phyloP scores from a whole-genome alignment of 1,139 yeast genomes.

The Debaryomyces subglobosus region DNA sequence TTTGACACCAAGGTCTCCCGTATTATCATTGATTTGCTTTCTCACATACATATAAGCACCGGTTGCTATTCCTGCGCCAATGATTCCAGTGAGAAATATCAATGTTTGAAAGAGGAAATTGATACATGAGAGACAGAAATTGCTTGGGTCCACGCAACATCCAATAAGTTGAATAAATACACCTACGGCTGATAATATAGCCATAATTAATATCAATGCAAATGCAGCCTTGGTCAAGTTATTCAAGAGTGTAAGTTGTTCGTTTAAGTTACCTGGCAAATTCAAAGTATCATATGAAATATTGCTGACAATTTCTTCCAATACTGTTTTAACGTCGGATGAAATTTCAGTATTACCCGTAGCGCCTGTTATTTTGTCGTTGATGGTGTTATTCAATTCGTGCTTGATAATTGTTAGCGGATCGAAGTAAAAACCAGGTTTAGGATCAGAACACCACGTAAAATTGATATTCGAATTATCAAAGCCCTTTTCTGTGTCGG shows the following conservation, averaged over 20 bases:
- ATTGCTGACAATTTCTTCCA: constrained; percentile 33
- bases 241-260: constrained; percentile 35
- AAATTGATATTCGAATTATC: constrained; percentile 43
- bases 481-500: constrained; percentile 22
- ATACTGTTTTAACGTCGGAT: constrained; percentile 22
- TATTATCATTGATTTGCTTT: constrained; percentile 33
- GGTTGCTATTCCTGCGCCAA: constrained; percentile 41
- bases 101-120: constrained; percentile 39
- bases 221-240: constrained; percentile 29
- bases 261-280: constrained; percentile 42
- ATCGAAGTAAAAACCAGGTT: constrained; percentile 53
- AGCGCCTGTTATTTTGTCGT: constrained; percentile 28
- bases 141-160: constrained; percentile 39
- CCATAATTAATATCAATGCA: constrained; percentile 33
- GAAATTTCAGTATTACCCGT: constrained; percentile 16
- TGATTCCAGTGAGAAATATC: constrained; percentile 34
- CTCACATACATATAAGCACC: constrained; percentile 35
- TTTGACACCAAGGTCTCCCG: constrained; percentile 36
- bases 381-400: constrained; percentile 39
- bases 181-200: constrained; percentile 31
- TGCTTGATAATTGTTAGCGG: constrained; percentile 51
- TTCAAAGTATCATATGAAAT: constrained; percentile 30
- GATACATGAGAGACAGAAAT: constrained; percentile 42
- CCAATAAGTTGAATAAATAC: constrained; percentile 35
- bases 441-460: constrained; percentile 59